Conservation (phyloP, 2,329 filamentous ascomycete species). For the Apiospora kogelbergensis region DNA sequence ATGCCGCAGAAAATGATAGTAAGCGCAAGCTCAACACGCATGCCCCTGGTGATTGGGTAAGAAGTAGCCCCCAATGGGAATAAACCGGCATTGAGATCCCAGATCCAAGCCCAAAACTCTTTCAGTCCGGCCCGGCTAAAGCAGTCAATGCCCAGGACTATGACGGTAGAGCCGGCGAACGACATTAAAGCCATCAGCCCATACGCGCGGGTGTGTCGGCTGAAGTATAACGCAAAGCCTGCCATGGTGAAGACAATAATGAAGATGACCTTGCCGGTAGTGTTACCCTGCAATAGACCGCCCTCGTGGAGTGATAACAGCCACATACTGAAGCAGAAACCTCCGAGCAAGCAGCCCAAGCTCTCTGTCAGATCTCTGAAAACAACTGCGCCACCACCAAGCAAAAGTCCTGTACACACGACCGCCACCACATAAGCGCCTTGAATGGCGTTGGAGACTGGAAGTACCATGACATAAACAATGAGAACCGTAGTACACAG, state of each 20-base stretch:
- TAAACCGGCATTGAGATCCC: constrained; percentile 75
- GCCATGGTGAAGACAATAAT: constrained; percentile 70
- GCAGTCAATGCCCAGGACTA: constrained; percentile 85
- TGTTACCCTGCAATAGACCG: constrained; percentile 63
- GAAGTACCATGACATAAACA: constrained; percentile 82
- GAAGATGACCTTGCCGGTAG: constrained; percentile 67
- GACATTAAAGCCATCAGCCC: constrained; percentile 74
- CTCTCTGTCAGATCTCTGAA: constrained; percentile 81
- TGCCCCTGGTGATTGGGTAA: constrained; percentile 84
- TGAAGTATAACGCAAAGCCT: constrained; percentile 75
- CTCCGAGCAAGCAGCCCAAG: constrained; percentile 82
- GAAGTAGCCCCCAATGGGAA: constrained; percentile 77
- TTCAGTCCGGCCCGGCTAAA: constrained; percentile 88
- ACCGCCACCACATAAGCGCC: constrained; percentile 84
- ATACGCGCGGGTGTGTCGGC: constrained; percentile 74
- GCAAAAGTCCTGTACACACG: constrained; percentile 68
- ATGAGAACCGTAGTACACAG: constrained; percentile 80
- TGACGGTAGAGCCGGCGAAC: constrained; percentile 77
- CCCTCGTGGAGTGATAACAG: constrained; percentile 75
- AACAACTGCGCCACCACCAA: constrained; percentile 72
- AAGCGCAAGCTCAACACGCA: constrained; percentile 79
- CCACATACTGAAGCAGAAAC: constrained; percentile 90
- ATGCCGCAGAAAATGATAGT: constrained; percentile 73
- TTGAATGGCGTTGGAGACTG: constrained; percentile 73
- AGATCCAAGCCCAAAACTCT: constrained; percentile 94